These are phyloP conservation scores for Lactarius sp. DNA, from an alignment of 768 basidiomycete genomes.

Conservation along the genomic window DNA sequence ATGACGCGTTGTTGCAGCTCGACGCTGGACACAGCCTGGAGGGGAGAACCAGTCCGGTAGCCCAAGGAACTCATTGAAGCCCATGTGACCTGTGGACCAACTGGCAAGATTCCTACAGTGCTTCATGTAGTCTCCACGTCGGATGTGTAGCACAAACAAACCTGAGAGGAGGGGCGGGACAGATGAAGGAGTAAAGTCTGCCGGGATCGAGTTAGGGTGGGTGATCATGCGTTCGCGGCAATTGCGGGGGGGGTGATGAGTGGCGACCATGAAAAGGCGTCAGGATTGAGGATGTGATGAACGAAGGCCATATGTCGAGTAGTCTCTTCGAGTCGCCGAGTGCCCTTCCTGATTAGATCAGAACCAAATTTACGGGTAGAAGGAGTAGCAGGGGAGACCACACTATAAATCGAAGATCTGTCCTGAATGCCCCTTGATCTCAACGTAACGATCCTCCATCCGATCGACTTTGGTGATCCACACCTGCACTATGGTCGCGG, in stretches of 20 bases:
- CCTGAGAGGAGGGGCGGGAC: constrained; percentile 27
- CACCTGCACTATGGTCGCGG: constrained; percentile 18
- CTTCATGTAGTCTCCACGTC: constrained; percentile 22
- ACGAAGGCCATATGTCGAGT: too few relatives aligned
- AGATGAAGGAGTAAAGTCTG: too few relatives aligned
- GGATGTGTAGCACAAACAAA: constrained; percentile 47
- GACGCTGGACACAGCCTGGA: too few relatives aligned
- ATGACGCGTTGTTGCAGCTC: constrained; percentile 22
- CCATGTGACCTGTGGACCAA: constrained; percentile 33
- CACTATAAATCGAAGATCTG: too few relatives aligned
- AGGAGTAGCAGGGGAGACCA: too few relatives aligned
- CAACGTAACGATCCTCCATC: constrained; percentile 39
- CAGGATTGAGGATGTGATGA: too few relatives aligned
- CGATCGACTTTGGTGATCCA: constrained; percentile 28
- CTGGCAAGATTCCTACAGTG: too few relatives aligned
- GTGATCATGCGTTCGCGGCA: too few relatives aligned
- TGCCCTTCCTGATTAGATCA: background rate
- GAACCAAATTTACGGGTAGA: background rate
- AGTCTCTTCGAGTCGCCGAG: too few relatives aligned
- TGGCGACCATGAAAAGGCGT: too few relatives aligned
- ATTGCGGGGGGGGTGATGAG: too few relatives aligned
- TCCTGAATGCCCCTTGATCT: constrained; percentile 17
- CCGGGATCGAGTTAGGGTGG: too few relatives aligned
- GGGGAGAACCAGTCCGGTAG: constrained; percentile 36
- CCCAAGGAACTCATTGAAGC: constrained; percentile 42